phyloP scores from a whole-genome alignment of 2,329 filamentous ascomycete species.

The Stachybotrys chlorohalonatus region DNA sequence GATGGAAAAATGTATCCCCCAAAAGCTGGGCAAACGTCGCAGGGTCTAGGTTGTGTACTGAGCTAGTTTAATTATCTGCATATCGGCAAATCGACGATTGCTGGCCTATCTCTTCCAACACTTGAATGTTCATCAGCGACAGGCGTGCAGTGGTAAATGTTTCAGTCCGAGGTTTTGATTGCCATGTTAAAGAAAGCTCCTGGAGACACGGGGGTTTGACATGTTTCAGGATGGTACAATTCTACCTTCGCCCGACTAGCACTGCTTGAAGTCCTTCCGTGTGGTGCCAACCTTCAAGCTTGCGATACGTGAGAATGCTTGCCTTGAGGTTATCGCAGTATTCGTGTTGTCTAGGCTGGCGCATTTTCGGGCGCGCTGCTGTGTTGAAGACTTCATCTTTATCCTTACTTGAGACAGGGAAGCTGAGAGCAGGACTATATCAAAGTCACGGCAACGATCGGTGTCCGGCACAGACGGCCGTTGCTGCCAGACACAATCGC shows the following conservation, averaged over 20 bases:
- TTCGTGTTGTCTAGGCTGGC: too few relatives aligned
- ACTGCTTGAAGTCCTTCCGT: slow-evolving; percentile 11
- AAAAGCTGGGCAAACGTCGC: neutral
- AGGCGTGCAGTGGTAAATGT: too few relatives aligned
- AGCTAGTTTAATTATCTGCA: neutral
- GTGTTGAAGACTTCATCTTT: too few relatives aligned
- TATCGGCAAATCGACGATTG: neutral
- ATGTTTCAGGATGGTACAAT: slow-evolving; percentile 19
- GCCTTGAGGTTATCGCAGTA: neutral
- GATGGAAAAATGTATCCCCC: neutral
- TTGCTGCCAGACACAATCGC: too few relatives aligned
- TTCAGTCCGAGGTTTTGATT: too few relatives aligned
- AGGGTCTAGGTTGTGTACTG: neutral
- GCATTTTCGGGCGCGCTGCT: too few relatives aligned
- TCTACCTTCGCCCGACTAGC: slow-evolving; percentile 43
- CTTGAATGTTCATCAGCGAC: neutral
- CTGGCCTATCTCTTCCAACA: neutral
- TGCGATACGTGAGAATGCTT: neutral
- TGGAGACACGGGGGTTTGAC: too few relatives aligned
- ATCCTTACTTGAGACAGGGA: too few relatives aligned
- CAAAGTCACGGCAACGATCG: too few relatives aligned
- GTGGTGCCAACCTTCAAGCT: neutral
- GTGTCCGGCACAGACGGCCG: too few relatives aligned
- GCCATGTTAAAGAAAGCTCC: too few relatives aligned
- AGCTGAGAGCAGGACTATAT: too few relatives aligned